Percentiles rank a stretch among this genome's conserved stretches.
Conservation (phyloP, 2,329 filamentous ascomycete species). For the Dactylellina cionopaga region DNA sequence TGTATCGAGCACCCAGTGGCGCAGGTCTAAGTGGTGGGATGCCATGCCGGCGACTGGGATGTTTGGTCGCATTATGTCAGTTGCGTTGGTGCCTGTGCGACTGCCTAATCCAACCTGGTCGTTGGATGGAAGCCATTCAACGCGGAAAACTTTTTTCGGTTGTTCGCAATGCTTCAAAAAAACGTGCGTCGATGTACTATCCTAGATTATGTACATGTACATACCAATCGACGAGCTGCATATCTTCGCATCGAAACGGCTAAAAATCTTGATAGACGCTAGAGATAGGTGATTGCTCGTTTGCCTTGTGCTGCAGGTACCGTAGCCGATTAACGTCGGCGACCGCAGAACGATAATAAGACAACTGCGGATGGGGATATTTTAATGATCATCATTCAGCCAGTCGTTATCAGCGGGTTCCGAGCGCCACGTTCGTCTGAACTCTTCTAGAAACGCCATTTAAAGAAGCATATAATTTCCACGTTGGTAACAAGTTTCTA, state of each 20-base stretch:
- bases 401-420: constrained; percentile 28
- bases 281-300: constrained; percentile 17
- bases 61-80: constrained; percentile 49
- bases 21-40: constrained; percentile 36
- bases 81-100: constrained; percentile 51
- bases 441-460: constrained; percentile 15
- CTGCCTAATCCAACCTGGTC: constrained; percentile 49
- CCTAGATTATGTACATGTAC: too few relatives aligned
- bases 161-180: constrained; percentile 10
- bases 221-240: constrained; percentile 27
- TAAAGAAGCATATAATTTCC: constrained; percentile 11
- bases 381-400: constrained; percentile 1
- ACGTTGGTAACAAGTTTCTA: constrained; percentile 1
- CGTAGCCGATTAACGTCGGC: constrained; percentile 21
- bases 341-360: constrained; percentile 35
- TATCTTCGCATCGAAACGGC: constrained; percentile 39
- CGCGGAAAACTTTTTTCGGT: constrained; percentile 20
- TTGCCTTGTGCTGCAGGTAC: constrained; percentile 43
- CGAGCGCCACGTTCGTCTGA: constrained; percentile 23
- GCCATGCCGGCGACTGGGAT: constrained; percentile 33
- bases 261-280: constrained; percentile 25
- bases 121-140: constrained; percentile 10
- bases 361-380: constrained; percentile 8
- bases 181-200: constrained; percentile 16
- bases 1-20: constrained; percentile 38